phyloP scores from a whole-genome alignment of 768 basidiomycete genomes.

The Crepidotus variabilis region DNA sequence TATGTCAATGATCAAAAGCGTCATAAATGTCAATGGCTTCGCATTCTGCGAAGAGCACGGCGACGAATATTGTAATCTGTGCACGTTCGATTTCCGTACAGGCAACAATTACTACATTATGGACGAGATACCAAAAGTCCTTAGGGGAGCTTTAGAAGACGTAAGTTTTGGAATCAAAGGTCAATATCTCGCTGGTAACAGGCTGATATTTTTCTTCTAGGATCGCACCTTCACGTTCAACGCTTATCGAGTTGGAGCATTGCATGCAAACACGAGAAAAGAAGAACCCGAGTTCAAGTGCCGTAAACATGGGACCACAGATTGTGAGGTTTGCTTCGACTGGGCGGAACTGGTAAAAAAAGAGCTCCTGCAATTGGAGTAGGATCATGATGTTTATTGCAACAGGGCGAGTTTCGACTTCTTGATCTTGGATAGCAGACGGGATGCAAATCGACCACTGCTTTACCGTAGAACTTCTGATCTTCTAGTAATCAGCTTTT shows the following conservation, averaged over 20 bases:
- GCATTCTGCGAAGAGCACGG: conserved; percentile 31
- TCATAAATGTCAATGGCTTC: conserved; percentile 28
- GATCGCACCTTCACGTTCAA: conserved; percentile 17
- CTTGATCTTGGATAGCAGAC: no score
- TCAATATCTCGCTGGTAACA: neutral
- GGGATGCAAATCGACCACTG: no score
- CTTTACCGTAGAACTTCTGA: no score
- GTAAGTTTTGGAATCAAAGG: conserved; percentile 14
- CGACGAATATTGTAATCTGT: conserved; percentile 25
- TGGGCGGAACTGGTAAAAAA: conserved; percentile 18
- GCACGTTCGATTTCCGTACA: conserved; percentile 29
- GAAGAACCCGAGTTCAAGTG: conserved; percentile 20
- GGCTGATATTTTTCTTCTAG: conserved; percentile 3
- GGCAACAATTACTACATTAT: conserved; percentile 28
- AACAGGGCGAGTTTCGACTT: no score
- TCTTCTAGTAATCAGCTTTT: no score
- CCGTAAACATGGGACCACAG: conserved; percentile 20
- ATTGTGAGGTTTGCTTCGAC: conserved; percentile 31
- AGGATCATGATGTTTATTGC: no score
- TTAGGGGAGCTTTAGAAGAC: conserved; percentile 11
- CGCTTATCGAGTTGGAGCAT: conserved; percentile 17
- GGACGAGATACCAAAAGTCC: conserved; percentile 19
- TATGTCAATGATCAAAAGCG: neutral
- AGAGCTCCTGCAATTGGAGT: neutral
- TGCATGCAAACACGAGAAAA: conserved; percentile 6